phyloP scores from a whole-genome alignment of 345 rosid species.

The Gossypium anomalum region DNA sequence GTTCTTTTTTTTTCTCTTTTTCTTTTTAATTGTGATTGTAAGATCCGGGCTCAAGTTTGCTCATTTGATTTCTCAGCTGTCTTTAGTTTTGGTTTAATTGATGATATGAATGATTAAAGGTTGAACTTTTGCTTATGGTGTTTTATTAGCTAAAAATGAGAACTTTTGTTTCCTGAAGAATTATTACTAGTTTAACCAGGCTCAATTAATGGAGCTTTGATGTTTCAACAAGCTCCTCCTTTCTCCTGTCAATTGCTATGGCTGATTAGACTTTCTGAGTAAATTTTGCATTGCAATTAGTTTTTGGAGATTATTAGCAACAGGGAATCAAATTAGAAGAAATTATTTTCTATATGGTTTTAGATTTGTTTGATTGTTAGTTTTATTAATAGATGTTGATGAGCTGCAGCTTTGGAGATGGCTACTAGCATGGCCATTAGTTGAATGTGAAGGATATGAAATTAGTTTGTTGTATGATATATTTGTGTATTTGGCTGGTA shows the following conservation, averaged over 20 bases:
- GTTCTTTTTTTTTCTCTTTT: background rate
- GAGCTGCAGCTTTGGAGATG: background rate
- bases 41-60: conserved; percentile 25
- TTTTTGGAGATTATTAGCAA: background rate
- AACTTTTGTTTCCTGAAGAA: background rate
- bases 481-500: background rate
- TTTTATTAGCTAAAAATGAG: background rate
- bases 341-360: background rate
- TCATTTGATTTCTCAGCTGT: conserved; percentile 4
- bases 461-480: background rate
- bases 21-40: background rate
- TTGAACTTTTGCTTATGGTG: conserved; percentile 5
- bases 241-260: background rate
- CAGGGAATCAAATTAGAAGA: background rate
- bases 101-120: conserved; percentile 3
- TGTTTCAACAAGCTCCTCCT: background rate
- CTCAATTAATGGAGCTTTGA: background rate
- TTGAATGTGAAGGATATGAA: background rate
- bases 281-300: background rate
- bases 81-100: background rate
- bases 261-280: background rate
- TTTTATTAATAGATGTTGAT: background rate
- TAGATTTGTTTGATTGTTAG: background rate
- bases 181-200: background rate
- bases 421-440: background rate